These are phyloP conservation scores for Platismatia glauca DNA, from an alignment of 495 filamentous ascomycete species.

Conservation along the genomic window DNA sequence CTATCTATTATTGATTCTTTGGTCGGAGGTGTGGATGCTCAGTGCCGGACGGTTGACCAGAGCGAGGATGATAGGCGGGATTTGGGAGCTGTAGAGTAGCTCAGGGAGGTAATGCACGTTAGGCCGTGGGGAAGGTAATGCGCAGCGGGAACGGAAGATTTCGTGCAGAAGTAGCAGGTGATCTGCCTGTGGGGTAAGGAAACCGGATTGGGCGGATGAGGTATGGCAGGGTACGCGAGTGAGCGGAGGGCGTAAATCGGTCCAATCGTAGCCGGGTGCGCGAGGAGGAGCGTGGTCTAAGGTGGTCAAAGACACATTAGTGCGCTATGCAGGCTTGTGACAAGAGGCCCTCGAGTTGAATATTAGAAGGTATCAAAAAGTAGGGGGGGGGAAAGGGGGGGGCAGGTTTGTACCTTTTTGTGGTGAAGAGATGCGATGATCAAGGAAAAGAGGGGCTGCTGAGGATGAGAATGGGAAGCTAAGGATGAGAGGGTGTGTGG, in stretches of 20 bases:
- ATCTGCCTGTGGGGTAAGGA: slow-evolving; percentile 21
- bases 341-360: slow-evolving; percentile 2
- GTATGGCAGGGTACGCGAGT: slow-evolving; percentile 7
- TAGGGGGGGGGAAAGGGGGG: neutral
- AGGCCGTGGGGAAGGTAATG: slow-evolving; percentile 16
- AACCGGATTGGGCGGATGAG: slow-evolving; percentile 1
- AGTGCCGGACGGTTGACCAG: slow-evolving; percentile 3
- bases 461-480: neutral
- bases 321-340: slow-evolving; percentile 22
- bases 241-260: slow-evolving; percentile 5
- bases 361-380: neutral
- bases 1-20: neutral
- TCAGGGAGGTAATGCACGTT: slow-evolving; percentile 16
- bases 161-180: slow-evolving; percentile 22
- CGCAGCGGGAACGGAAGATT: slow-evolving; percentile 26
- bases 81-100: slow-evolving; percentile 15
- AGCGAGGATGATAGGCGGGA: slow-evolving; percentile 11
- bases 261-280: slow-evolving; percentile 15
- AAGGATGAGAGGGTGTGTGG: slow-evolving; percentile 6
- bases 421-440: too few relatives aligned
- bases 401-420: neutral
- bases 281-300: neutral
- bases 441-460: too few relatives aligned
- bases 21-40: neutral
- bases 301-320: slow-evolving; percentile 8